Evolutionary conservation across 2,329 filamentous ascomycete genomes (phyloP).

Genomic region (Fusarium domesticum): DNA sequence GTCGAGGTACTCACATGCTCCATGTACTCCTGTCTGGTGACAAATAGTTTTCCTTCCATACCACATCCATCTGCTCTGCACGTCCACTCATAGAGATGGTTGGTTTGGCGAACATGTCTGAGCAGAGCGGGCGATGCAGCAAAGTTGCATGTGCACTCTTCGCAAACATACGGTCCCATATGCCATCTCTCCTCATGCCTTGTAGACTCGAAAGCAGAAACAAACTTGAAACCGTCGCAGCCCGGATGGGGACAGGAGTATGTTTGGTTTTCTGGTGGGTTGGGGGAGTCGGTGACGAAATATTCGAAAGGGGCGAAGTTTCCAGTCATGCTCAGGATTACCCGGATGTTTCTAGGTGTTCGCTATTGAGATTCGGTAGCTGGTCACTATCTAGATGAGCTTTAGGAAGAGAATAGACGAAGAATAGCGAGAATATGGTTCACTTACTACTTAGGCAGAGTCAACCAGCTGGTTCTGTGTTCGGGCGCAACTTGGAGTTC

Average conservation of each 20-base stretch:
- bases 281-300: constrained; percentile 9
- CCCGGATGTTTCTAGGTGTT: background rate
- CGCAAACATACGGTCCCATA: constrained; percentile 18
- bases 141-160: constrained; percentile 20
- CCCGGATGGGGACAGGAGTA: constrained; percentile 23
- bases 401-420: background rate
- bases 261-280: constrained; percentile 8
- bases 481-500: too few species aligned
- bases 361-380: background rate
- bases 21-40: constrained; percentile 4
- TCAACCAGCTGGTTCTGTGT: too few species aligned
- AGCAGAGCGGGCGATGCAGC: constrained; percentile 21
- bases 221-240: constrained; percentile 28
- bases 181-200: constrained; percentile 28
- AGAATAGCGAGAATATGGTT: too few species aligned
- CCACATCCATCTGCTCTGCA: constrained; percentile 10
- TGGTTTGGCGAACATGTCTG: constrained; percentile 15
- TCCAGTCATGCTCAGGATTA: too few species aligned
- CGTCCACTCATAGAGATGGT: constrained; percentile 10
- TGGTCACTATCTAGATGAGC: background rate
- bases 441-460: too few species aligned
- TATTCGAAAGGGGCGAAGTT: constrained; percentile 11
- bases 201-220: constrained; percentile 18
- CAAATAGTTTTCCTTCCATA: background rate
- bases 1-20: constrained; percentile 4